phyloP scores from a whole-genome alignment of 495 filamentous ascomycete species.

The Annulohypoxylon moriforme region DNA sequence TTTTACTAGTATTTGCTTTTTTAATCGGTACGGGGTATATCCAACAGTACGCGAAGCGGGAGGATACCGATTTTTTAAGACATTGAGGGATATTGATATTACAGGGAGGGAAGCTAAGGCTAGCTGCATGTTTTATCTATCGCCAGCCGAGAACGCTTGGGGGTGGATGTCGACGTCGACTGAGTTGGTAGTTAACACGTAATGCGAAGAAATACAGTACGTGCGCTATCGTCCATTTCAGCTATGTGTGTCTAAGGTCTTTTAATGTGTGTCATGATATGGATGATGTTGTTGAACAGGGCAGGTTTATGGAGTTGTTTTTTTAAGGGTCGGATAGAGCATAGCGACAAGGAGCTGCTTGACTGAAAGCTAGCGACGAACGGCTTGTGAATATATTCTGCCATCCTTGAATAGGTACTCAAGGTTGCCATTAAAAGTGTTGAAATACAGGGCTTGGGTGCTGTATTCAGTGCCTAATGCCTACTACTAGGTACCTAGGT shows the following conservation, averaged over 20 bases:
- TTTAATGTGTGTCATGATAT: neutral
- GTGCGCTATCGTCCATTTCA: neutral
- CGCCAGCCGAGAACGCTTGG: neutral
- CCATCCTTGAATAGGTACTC: too few relatives aligned
- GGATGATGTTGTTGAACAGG: neutral
- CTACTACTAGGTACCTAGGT: too few relatives aligned
- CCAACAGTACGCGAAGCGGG: neutral
- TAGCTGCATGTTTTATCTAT: neutral
- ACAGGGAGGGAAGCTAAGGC: neutral
- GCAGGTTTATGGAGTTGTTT: neutral
- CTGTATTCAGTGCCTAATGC: too few relatives aligned
- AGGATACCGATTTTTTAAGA: neutral
- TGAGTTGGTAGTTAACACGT: neutral
- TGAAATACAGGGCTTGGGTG: too few relatives aligned
- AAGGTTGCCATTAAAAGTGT: too few relatives aligned
- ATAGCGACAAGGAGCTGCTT: neutral
- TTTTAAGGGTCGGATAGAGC: neutral
- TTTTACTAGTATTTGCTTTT: neutral
- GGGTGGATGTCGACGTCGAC: neutral
- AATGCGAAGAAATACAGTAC: conserved; percentile 6
- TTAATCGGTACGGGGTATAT: neutral
- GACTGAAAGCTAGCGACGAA: neutral
- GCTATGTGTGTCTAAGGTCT: neutral
- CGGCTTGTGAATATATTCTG: too few relatives aligned
- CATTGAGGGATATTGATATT: neutral